Base-by-base conservation (phyloP, 208 protist species). In the Trypanosoma rangeli region DNA sequence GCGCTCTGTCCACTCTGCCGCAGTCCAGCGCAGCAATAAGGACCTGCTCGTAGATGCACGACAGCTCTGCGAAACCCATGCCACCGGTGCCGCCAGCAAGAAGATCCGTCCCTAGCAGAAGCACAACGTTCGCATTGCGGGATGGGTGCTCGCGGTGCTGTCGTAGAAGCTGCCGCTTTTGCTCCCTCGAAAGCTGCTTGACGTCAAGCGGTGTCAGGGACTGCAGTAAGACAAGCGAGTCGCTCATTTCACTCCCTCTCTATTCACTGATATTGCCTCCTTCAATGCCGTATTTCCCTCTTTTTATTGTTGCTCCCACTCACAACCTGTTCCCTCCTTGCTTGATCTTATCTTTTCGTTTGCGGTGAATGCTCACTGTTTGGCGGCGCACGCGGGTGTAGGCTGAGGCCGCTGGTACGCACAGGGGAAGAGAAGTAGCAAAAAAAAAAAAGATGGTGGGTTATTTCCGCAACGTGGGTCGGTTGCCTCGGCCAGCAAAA, bases 11-110 rank as follows among this genome's bases (percentile, higher is more conserved):
- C 22, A 87, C 64, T 28, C 76, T 70, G 42, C 90, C 90, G 60
- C 83, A 90, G 62, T 93, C 87, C 8, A 95, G 78, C 9, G 87
- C 83, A n/a, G 86, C 81, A 37, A 95, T 81, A 26, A 95, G 77
- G 39, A 88, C 78, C 73, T 90, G 82, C 77, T 95, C 90, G 57
- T 93, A 91, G 22, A 92, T 76, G 5, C 81, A 74, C 59, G 84
- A 90, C 55, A 89, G 67, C 73, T 95, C 85, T 22, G 39, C 64
- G 8, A 71, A 48, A 53, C 59, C 64, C 26, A 93, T 73, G 29
- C 85, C 83, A 48, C 79, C 68, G 12, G 73, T 80, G 18, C 87
- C 85, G 31, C 87, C 79, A 20, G 83, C 86, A 31, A 95, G 79
- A 33, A 93, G 70, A 74, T 95, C 87, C 0, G 83, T 90, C 10